These are phyloP conservation scores for Pseudevernia furfuracea DNA, from an alignment of 495 filamentous ascomycete species.

Conservation along the genomic window DNA sequence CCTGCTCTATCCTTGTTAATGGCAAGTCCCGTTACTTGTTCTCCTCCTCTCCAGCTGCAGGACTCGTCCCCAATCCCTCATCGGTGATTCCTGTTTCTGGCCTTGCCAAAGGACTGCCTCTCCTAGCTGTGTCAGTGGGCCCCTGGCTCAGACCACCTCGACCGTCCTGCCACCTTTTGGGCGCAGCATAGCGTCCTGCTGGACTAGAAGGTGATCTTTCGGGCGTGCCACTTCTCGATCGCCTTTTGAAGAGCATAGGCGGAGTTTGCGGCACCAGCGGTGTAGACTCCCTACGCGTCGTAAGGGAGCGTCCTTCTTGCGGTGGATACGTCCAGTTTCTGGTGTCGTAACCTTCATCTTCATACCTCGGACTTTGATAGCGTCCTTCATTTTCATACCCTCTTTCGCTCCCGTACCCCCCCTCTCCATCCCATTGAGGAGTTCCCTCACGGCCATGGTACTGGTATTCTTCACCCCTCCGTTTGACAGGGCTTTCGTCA, in stretches of 20 bases:
- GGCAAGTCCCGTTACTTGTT: background rate
- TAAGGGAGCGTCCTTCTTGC: background rate
- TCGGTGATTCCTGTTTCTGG: slow-evolving; percentile 21
- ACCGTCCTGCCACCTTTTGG: slow-evolving; percentile 10
- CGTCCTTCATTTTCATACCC: slow-evolving; percentile 1
- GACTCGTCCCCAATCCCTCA: slow-evolving; percentile 28
- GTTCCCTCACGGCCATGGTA: slow-evolving; percentile 29
- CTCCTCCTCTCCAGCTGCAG: slow-evolving; percentile 1
- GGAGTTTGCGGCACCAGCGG: slow-evolving; percentile 21
- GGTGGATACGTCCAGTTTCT: slow-evolving; percentile 10
- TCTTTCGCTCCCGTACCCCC: background rate
- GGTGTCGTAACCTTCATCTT: slow-evolving; percentile 23
- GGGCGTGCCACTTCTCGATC: slow-evolving; percentile 34
- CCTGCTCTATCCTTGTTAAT: background rate
- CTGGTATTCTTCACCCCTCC: slow-evolving; percentile 55
- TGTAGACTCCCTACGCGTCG: slow-evolving; percentile 7
- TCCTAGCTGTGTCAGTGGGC: slow-evolving; percentile 11
- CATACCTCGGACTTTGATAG: slow-evolving; percentile 14
- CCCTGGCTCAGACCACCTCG: slow-evolving; percentile 5
- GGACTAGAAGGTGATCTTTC: slow-evolving; percentile 26
- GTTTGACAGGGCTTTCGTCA: slow-evolving; percentile 61
- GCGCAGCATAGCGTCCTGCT: slow-evolving; percentile 3
- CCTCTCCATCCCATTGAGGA: slow-evolving; percentile 5
- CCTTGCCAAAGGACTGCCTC: slow-evolving; percentile 25
- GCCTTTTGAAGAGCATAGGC: slow-evolving; percentile 10